A percentile compares a stretch with the other conserved stretches of the same genome.
phyloP scores from a whole-genome alignment of 1,139 yeast species.

The Pichia sp. region DNA sequence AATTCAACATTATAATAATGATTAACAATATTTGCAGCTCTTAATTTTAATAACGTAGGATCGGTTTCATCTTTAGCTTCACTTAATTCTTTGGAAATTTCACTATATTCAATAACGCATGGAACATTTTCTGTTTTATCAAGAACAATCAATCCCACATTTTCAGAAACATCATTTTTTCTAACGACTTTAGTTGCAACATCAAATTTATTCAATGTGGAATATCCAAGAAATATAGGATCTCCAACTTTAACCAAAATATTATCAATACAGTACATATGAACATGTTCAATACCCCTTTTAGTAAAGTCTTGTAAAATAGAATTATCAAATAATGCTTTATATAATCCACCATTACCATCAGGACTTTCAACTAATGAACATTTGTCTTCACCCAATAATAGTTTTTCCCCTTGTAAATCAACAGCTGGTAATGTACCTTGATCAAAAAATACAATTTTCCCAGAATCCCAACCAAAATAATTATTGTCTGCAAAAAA shows the following conservation, averaged over 20 bases:
- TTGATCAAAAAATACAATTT: conserved; percentile 81
- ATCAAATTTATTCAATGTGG: conserved; percentile 58
- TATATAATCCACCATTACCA: conserved; percentile 96
- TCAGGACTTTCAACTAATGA: conserved; percentile 84
- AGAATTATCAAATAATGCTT: conserved; percentile 63
- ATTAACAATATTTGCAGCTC: conserved; percentile 97
- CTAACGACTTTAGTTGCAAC: conserved; percentile 94
- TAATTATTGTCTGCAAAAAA: conserved; percentile 56
- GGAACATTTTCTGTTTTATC: conserved; percentile 59
- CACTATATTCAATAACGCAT: conserved; percentile 93
- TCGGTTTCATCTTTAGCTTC: conserved; percentile 48
- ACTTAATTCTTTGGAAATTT: conserved; percentile 71
- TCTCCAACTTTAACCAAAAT: conserved; percentile 90
- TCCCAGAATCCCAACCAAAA: conserved; percentile 60
- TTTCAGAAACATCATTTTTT: conserved; percentile 80
- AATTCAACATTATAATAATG: conserved; percentile 86
- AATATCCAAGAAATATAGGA: conserved; percentile 86
- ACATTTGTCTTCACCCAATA: conserved; percentile 46
- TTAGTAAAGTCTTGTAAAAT: conserved; percentile 60
- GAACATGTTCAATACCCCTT: conserved; percentile 83
- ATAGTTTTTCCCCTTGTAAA: conserved; percentile 60
- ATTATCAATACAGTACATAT: conserved; percentile 96
- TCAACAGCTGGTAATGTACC: conserved; percentile 92
- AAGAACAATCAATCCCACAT: conserved; percentile 86
- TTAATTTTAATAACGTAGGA: conserved; percentile 51